Conservation (phyloP, 805 yeast genomes). For the Cyberlindnera japonica region DNA sequence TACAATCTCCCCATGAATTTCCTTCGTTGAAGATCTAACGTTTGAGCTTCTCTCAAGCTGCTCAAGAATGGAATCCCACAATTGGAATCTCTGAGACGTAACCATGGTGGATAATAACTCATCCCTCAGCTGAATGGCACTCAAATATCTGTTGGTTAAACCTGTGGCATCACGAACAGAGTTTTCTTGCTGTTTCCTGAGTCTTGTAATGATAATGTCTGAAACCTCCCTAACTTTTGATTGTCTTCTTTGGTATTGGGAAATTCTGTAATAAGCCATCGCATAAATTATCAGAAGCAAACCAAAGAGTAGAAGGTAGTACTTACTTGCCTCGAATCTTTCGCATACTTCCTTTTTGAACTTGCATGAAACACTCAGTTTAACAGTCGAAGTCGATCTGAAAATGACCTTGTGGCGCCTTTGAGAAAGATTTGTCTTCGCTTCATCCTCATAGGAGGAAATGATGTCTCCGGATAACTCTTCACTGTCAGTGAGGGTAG, state of each 20-base stretch:
- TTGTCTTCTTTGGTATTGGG: slow-evolving; percentile 35
- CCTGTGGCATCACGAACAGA: slow-evolving; percentile 33
- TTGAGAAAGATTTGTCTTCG: slow-evolving; percentile 36
- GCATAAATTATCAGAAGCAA: slow-evolving; percentile 8
- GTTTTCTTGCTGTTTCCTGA: slow-evolving; percentile 43
- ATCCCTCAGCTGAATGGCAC: slow-evolving; percentile 71
- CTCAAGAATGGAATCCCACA: slow-evolving; percentile 57
- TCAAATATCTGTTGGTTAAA: slow-evolving; percentile 46
- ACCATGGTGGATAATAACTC: slow-evolving; percentile 40
- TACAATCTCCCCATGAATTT: slow-evolving; percentile 82
- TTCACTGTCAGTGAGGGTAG: slow-evolving; percentile 37
- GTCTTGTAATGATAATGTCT: slow-evolving; percentile 44
- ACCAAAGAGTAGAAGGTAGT: slow-evolving; percentile 12
- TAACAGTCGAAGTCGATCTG: slow-evolving; percentile 70
- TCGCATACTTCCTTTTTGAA: slow-evolving; percentile 48
- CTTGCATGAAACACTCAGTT: slow-evolving; percentile 55
- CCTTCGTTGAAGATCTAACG: slow-evolving; percentile 58
- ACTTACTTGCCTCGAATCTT: slow-evolving; percentile 30
- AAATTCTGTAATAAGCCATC: slow-evolving; percentile 33
- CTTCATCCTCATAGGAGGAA: slow-evolving; percentile 37
- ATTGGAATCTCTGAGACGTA: slow-evolving; percentile 34
- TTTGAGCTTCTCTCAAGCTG: slow-evolving; percentile 64
- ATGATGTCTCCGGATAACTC: slow-evolving; percentile 35
- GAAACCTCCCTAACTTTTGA: slow-evolving; percentile 43
- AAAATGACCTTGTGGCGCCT: slow-evolving; percentile 37